Percentiles rank a stretch among this genome's conserved stretches.
Conservation (phyloP, 2,329 filamentous ascomycete genomes). For the Fonsecaea pugnacius region DNA sequence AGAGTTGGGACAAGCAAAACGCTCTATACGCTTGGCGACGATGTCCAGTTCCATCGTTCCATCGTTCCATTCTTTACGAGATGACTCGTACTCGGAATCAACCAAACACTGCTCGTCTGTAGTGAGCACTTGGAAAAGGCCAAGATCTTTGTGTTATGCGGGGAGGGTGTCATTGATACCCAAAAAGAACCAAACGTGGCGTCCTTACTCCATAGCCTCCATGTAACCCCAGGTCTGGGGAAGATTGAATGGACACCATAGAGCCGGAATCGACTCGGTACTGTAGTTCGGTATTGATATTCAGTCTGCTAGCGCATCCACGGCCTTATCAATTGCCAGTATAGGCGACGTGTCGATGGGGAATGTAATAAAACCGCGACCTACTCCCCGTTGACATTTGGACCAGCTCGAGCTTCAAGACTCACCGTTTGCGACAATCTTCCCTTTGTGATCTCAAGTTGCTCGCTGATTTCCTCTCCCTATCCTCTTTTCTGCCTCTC, state of each 20-base stretch:
- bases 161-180: neutral
- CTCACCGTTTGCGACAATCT: neutral
- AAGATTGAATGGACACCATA: constrained; percentile 22
- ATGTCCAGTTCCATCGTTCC: neutral
- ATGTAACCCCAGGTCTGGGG: constrained; percentile 9
- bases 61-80: neutral
- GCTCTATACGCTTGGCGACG: neutral
- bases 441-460: neutral
- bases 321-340: neutral
- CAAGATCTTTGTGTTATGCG: constrained; percentile 1
- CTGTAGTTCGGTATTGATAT: constrained; percentile 4
- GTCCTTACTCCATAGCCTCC: neutral
- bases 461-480: neutral
- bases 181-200: neutral
- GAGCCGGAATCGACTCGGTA: constrained; percentile 14
- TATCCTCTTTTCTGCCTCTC: neutral
- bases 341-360: neutral
- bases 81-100: neutral
- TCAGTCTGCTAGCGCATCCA: constrained; percentile 7
- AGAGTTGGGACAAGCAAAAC: neutral
- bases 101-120: neutral
- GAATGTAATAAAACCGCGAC: constrained; percentile 2
- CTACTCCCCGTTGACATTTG: neutral
- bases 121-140: neutral
- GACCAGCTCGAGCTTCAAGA: neutral